These are phyloP conservation scores for Geotrichum ghanense DNA, from an alignment of 805 yeast genomes.

Conservation along the genomic window DNA sequence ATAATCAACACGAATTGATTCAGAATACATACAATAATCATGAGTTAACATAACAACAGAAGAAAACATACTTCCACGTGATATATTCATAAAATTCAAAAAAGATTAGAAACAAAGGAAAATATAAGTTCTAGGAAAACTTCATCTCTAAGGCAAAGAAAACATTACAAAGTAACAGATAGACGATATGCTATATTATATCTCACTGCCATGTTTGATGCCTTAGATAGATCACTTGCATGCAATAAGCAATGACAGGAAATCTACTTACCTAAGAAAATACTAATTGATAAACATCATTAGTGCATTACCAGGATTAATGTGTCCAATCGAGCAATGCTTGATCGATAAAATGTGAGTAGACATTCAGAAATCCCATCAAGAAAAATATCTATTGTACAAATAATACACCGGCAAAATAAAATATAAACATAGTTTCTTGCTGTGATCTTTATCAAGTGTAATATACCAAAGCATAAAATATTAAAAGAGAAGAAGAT, in stretches of 20 bases:
- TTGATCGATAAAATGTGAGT: constrained; percentile 6
- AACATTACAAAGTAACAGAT: constrained; percentile 9
- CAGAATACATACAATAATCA: constrained; percentile 36
- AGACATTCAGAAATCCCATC: constrained; percentile 37
- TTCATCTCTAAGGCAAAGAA: constrained; percentile 6
- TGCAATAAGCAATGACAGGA: constrained; percentile 6
- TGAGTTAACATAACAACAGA: constrained; percentile 30
- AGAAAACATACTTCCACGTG: constrained; percentile 29
- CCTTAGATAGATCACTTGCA: constrained; percentile 13
- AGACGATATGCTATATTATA: constrained; percentile 8
- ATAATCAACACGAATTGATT: constrained; percentile 46
- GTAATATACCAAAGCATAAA: constrained; percentile 17
- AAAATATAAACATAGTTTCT: constrained; percentile 9
- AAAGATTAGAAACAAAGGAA: constrained; percentile 44
- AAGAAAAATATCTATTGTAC: constrained; percentile 24
- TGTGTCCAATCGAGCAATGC: constrained; percentile 5
- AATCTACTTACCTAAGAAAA: constrained; percentile 4
- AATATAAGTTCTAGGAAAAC: constrained; percentile 31
- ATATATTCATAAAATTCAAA: constrained; percentile 43
- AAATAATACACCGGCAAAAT: constrained; percentile 18
- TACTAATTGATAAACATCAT: constrained; percentile 10
- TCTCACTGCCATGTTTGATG: constrained; percentile 10
- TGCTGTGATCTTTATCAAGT: constrained; percentile 15
- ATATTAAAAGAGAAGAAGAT: constrained; percentile 8
- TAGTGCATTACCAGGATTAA: constrained; percentile 5